These are phyloP conservation scores for Yamadazyma oceani DNA, from an alignment of 1,139 yeast species.

Conservation along the genomic window DNA sequence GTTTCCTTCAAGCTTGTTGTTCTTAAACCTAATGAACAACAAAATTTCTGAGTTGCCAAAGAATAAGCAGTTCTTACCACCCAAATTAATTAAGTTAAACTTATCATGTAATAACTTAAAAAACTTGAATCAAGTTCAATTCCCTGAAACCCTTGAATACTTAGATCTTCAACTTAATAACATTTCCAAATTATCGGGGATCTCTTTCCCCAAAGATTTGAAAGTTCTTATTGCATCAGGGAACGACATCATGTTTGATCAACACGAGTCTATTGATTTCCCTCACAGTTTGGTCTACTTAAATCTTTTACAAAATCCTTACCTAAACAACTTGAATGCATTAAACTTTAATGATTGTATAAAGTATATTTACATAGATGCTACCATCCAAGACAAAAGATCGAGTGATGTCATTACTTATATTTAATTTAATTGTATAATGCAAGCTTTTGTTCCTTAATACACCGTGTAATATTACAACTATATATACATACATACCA, in stretches of 20 bases:
- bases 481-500: background rate
- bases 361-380: slow-evolving; percentile 17
- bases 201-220: slow-evolving; percentile 14
- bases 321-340: slow-evolving; percentile 15
- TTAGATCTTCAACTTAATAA: slow-evolving; percentile 19
- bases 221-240: slow-evolving; percentile 19
- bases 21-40: slow-evolving; percentile 17
- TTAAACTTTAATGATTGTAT: slow-evolving; percentile 15
- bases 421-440: slow-evolving; percentile 5
- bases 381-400: slow-evolving; percentile 8
- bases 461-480: slow-evolving; percentile 4
- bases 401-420: slow-evolving; percentile 13
- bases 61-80: slow-evolving; percentile 14
- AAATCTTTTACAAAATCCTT: slow-evolving; percentile 18
- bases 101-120: slow-evolving; percentile 18
- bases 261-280: slow-evolving; percentile 14
- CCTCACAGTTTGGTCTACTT: slow-evolving; percentile 16
- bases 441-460: background rate
- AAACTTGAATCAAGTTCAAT: slow-evolving; percentile 11
- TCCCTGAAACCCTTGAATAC: slow-evolving; percentile 17
- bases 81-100: slow-evolving; percentile 15
- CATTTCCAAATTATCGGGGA: slow-evolving; percentile 14
- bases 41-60: slow-evolving; percentile 14
- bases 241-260: slow-evolving; percentile 18
- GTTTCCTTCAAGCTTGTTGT: slow-evolving; percentile 14